A percentile compares a stretch with the other conserved stretches of the same genome.
Evolutionary conservation across 495 filamentous ascomycete genomes (phyloP).

Genomic region (Penicillium verhagenii): DNA sequence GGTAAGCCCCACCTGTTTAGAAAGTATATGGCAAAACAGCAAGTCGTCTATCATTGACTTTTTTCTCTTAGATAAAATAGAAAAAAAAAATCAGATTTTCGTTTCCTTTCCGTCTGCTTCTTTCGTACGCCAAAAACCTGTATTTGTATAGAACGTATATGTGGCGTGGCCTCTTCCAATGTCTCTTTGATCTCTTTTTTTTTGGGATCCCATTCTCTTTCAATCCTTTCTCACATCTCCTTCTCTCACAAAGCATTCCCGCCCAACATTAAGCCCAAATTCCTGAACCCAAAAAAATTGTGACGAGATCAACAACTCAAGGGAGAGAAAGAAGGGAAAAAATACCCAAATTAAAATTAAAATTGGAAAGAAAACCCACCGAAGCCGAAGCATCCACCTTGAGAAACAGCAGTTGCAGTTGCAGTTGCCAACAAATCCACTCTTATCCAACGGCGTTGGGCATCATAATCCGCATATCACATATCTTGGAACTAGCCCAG

Average conservation of each 20-base stretch:
- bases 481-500: conserved; percentile 15
- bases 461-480: conserved; percentile 33
- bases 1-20: conserved; percentile 27
- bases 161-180: conserved; percentile 22
- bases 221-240: background rate
- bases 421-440: background rate
- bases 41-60: conserved; percentile 10
- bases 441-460: conserved; percentile 2
- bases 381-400: background rate
- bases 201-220: conserved; percentile 7
- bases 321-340: background rate
- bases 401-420: too few relatives aligned
- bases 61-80: too few relatives aligned
- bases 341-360: background rate
- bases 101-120: conserved; percentile 13
- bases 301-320: too few relatives aligned
- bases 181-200: conserved; percentile 1
- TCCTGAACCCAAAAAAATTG: background rate
- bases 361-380: background rate
- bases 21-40: conserved; percentile 11
- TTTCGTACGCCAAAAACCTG: conserved; percentile 12
- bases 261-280: conserved; percentile 5
- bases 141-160: conserved; percentile 19
- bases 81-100: conserved; percentile 17
- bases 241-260: background rate